A percentile compares a stretch with the other conserved stretches of the same genome.
These are phyloP conservation scores for Mycena galericulata DNA, from an alignment of 768 basidiomycete genomes.

Conservation along the genomic window DNA sequence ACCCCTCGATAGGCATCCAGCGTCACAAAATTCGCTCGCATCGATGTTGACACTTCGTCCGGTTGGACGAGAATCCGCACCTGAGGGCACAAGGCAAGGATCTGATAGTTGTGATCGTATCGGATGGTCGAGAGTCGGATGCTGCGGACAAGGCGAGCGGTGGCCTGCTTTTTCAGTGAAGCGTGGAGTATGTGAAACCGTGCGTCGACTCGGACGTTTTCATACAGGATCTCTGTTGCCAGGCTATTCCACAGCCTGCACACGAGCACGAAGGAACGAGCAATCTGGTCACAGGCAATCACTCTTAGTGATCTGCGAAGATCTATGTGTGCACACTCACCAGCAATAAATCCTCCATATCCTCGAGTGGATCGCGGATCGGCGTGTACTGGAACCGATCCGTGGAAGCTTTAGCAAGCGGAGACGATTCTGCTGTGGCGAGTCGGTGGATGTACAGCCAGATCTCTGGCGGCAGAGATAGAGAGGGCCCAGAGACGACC, in stretches of 20 bases:
- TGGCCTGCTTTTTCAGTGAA: background rate
- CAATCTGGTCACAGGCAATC: background rate
- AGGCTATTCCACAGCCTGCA: background rate
- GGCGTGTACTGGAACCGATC: background rate
- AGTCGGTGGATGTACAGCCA: background rate
- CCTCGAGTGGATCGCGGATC: background rate
- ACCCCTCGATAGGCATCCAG: background rate
- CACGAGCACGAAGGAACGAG: background rate
- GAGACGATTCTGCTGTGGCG: background rate
- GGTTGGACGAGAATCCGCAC: constrained; percentile 2
- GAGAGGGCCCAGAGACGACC: too few relatives aligned
- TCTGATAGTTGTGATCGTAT: constrained; percentile 3
- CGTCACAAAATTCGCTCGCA: background rate
- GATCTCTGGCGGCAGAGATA: background rate
- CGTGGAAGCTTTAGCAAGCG: background rate
- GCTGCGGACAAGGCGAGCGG: background rate
- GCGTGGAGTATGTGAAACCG: background rate
- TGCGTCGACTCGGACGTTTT: background rate
- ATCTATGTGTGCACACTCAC: background rate
- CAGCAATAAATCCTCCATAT: background rate
- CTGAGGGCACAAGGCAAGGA: constrained; percentile 4
- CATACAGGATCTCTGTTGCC: background rate
- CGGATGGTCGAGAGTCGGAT: constrained; percentile 5
- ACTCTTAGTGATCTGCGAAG: background rate
- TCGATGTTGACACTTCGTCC: background rate